Conservation (phyloP, 2,329 filamentous ascomycete genomes). For the Epichloe gansuensis region DNA sequence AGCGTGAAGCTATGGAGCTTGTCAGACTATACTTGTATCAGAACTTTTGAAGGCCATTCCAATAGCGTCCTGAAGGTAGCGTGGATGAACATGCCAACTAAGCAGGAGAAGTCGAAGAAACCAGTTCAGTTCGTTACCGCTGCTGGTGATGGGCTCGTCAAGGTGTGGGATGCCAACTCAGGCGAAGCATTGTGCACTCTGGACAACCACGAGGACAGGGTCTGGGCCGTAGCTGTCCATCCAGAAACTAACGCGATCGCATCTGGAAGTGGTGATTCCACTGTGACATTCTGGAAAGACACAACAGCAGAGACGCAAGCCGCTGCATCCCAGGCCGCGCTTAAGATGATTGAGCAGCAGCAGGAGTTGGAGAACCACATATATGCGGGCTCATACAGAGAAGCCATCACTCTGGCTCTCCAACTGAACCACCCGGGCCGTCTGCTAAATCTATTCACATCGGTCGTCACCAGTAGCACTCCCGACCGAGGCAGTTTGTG, state of each 20-base stretch:
- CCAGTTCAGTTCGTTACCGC: conserved; percentile 69
- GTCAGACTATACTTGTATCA: conserved; percentile 78
- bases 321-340: conserved; percentile 58
- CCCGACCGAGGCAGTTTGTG: conserved; percentile 51
- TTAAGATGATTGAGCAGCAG: conserved; percentile 80
- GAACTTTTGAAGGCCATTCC: conserved; percentile 92
- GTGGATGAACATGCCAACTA: conserved; percentile 55
- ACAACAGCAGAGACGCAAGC: conserved; percentile 71
- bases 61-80: conserved; percentile 90
- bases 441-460: conserved; percentile 70
- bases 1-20: conserved; percentile 93
- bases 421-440: conserved; percentile 90
- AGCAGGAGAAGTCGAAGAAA: conserved; percentile 40
- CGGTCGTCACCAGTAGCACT: conserved; percentile 52
- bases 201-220: conserved; percentile 92
- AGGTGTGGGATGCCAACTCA: conserved; percentile 82
- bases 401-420: conserved; percentile 82
- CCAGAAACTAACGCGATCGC: conserved; percentile 59
- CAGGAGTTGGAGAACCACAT: conserved; percentile 92
- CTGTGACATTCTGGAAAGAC: conserved; percentile 91
- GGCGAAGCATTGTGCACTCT: conserved; percentile 81
- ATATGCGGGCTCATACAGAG: conserved; percentile 72
- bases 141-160: conserved; percentile 87
- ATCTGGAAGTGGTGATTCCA: conserved; percentile 85
- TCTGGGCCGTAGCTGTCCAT: conserved; percentile 77